Conservation (phyloP, 1,139 yeast species). For the Hyphopichia buzzinii region DNA sequence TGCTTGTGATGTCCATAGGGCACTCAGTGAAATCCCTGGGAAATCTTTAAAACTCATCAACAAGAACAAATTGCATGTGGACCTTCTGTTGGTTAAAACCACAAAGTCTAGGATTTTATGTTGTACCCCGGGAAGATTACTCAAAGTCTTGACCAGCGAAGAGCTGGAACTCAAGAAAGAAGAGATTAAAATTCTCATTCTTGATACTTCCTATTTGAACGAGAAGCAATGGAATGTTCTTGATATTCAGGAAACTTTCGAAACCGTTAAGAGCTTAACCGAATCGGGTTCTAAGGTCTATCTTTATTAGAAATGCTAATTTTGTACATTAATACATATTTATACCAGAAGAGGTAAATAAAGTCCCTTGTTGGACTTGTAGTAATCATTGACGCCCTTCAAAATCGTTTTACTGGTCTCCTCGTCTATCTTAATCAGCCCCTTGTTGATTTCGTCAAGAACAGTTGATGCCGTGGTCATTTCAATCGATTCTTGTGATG, state of each 20-base stretch:
- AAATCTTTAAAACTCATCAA: slow-evolving; percentile 64
- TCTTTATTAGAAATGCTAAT: slow-evolving; percentile 32
- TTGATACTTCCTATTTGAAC: slow-evolving; percentile 65
- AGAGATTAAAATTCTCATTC: slow-evolving; percentile 56
- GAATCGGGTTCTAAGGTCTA: slow-evolving; percentile 47
- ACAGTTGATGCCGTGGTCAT: slow-evolving; percentile 5
- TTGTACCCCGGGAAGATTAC: slow-evolving; percentile 64
- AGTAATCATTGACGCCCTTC: slow-evolving; percentile 28
- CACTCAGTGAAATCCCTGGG: slow-evolving; percentile 52
- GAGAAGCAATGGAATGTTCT: slow-evolving; percentile 60
- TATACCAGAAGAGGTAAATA: slow-evolving; percentile 35
- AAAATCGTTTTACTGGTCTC: slow-evolving; percentile 14
- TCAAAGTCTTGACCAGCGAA: slow-evolving; percentile 43
- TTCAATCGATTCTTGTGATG: slow-evolving; percentile 8
- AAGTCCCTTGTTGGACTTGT: slow-evolving; percentile 27
- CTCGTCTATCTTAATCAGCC: slow-evolving; percentile 12
- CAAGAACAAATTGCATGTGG: slow-evolving; percentile 63
- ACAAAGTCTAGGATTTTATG: slow-evolving; percentile 55
- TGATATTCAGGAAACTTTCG: slow-evolving; percentile 53
- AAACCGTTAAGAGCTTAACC: slow-evolving; percentile 40
- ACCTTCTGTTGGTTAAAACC: slow-evolving; percentile 49
- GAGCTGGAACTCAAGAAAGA: slow-evolving; percentile 39
- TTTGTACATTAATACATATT: slow-evolving; percentile 4
- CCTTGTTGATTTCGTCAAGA: slow-evolving; percentile 4
- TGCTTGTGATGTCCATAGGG: slow-evolving; percentile 70